phyloP scores from a whole-genome alignment of 805 yeast species.

The Ogataea pilisensis region DNA sequence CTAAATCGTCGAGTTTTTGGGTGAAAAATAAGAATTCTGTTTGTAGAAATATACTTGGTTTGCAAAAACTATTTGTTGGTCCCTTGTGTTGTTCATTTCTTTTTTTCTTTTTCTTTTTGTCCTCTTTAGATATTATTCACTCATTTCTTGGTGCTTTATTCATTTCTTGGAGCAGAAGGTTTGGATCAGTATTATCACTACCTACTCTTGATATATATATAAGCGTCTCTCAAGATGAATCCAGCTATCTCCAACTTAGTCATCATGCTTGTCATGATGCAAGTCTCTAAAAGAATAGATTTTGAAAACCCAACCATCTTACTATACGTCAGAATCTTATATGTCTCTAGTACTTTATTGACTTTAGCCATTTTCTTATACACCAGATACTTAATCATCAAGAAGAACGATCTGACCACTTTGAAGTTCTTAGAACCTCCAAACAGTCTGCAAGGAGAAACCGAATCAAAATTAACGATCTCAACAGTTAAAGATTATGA shows the following conservation, averaged over 20 bases:
- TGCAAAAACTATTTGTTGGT: not conserved
- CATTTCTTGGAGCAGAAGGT: not conserved
- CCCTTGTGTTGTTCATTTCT: not conserved
- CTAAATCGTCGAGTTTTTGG: not conserved
- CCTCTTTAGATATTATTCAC: not conserved
- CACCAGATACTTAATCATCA: slow-evolving; percentile 55
- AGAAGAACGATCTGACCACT: slow-evolving; percentile 87
- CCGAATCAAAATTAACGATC: slow-evolving; percentile 70
- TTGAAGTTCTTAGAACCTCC: slow-evolving; percentile 88
- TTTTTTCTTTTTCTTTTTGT: not conserved
- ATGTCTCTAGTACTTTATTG: slow-evolving; percentile 59
- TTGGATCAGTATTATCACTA: not conserved
- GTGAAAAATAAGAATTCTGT: not conserved
- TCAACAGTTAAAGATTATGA: slow-evolving; percentile 96
- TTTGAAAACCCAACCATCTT: slow-evolving; percentile 78
- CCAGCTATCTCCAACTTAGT: slow-evolving; percentile 84
- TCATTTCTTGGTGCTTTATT: not conserved
- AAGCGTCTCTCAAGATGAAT: slow-evolving; percentile 47
- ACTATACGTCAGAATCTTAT: slow-evolving; percentile 70
- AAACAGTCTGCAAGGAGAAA: slow-evolving; percentile 69
- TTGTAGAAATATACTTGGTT: not conserved
- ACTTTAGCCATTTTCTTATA: slow-evolving; percentile 65
- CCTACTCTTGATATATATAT: not conserved
- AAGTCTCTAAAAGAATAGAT: slow-evolving; percentile 82
- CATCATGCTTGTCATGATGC: slow-evolving; percentile 96